These are phyloP conservation scores for Lipomyces starkeyi DNA, from an alignment of 805 yeast species.

Conservation along the genomic window DNA sequence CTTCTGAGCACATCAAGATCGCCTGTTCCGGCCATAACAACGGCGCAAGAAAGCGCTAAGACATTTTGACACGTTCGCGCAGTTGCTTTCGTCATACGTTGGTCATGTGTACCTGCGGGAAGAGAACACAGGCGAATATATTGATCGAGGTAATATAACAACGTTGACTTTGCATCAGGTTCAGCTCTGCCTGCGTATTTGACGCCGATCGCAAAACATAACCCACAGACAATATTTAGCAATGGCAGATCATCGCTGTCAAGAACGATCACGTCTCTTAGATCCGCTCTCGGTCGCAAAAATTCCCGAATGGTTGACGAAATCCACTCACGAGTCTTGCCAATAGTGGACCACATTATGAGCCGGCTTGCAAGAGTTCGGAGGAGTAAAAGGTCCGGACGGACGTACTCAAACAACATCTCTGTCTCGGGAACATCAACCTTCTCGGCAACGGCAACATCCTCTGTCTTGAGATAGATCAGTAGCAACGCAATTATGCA, in stretches of 20 bases:
- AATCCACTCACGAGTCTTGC: slow-evolving; percentile 60
- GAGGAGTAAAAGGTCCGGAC: slow-evolving; percentile 78
- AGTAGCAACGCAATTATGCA: slow-evolving; percentile 77
- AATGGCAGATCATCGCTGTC: slow-evolving; percentile 68
- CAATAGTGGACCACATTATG: slow-evolving; percentile 74
- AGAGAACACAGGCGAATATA: slow-evolving; percentile 53
- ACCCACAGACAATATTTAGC: slow-evolving; percentile 74
- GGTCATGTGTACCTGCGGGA: slow-evolving; percentile 60
- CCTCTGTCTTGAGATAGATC: slow-evolving; percentile 71
- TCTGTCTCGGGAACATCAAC: slow-evolving; percentile 63
- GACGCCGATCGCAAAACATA: slow-evolving; percentile 74
- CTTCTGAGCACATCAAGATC: slow-evolving; percentile 79
- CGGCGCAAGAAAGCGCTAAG: slow-evolving; percentile 66
- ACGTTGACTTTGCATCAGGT: slow-evolving; percentile 57
- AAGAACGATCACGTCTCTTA: slow-evolving; percentile 40
- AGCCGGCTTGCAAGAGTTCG: slow-evolving; percentile 67
- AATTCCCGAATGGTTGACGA: slow-evolving; percentile 59
- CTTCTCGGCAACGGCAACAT: slow-evolving; percentile 63
- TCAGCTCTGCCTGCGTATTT: slow-evolving; percentile 75
- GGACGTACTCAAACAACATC: slow-evolving; percentile 66
- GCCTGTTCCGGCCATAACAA: slow-evolving; percentile 90
- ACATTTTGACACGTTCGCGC: slow-evolving; percentile 63
- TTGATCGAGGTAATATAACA: slow-evolving; percentile 61
- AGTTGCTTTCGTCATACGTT: slow-evolving; percentile 59
- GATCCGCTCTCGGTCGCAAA: slow-evolving; percentile 42